Evolutionary conservation across 345 rosid species (phyloP).

Genomic region (Salix brachista): DNA sequence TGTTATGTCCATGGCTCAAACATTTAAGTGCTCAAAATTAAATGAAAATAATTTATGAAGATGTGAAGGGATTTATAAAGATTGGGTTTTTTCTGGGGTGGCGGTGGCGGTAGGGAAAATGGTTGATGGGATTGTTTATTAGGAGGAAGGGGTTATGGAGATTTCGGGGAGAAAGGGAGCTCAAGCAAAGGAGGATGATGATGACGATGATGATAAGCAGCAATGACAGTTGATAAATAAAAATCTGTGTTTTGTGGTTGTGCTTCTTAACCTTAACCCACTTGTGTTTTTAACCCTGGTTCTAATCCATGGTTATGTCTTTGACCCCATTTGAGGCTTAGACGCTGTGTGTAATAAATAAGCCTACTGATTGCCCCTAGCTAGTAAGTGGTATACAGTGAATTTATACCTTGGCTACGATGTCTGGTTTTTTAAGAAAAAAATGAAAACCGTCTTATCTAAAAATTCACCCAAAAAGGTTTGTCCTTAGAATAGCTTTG

Average conservation of each 20-base stretch:
- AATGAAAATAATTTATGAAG: not conserved
- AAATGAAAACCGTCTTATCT: too few relatives aligned
- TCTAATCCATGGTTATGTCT: constrained; percentile 22
- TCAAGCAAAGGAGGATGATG: not conserved
- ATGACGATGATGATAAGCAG: not conserved
- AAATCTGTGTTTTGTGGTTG: constrained; percentile 28
- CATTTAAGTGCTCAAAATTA: constrained; percentile 3
- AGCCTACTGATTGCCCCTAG: constrained; percentile 8
- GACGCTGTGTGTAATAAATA: constrained; percentile 21
- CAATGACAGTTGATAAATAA: constrained; percentile 12
- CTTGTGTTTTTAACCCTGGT: constrained; percentile 25
- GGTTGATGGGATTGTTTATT: not conserved
- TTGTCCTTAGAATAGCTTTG: too few relatives aligned
- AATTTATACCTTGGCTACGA: not conserved
- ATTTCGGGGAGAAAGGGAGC: not conserved
- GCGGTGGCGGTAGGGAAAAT: not conserved
- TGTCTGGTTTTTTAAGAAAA: not conserved
- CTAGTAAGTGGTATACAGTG: not conserved
- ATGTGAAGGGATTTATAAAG: not conserved
- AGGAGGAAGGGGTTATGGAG: not conserved
- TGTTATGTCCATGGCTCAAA: constrained; percentile 26
- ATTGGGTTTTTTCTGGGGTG: not conserved
- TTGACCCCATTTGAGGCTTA: constrained; percentile 5
- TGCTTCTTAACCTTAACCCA: constrained; percentile 26
- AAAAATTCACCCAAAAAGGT: too few relatives aligned